Evolutionary conservation across 371 early-diverging fungal species (phyloP).

Genomic region (Haplosporangium sp.): DNA sequence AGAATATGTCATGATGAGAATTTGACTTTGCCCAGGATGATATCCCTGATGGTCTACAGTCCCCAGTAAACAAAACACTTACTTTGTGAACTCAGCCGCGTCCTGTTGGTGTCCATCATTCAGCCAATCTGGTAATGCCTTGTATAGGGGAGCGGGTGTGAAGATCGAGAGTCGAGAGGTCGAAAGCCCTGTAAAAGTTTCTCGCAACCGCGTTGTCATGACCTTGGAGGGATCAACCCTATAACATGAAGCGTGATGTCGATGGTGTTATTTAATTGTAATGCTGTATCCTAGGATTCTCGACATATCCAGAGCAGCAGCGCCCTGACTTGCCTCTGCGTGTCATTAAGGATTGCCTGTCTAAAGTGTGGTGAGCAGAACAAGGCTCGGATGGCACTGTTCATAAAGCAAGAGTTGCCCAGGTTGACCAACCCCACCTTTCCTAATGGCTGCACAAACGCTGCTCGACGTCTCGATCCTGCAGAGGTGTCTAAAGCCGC

Average conservation of each 20-base stretch:
- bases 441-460: conserved; percentile 30
- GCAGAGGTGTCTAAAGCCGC: conserved; percentile 24
- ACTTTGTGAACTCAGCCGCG: conserved; percentile 55
- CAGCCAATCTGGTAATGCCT: conserved; percentile 53
- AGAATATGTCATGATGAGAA: not conserved
- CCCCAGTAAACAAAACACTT: not conserved
- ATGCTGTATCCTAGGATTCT: not conserved
- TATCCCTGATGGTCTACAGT: too few species aligned
- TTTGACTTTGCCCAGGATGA: not conserved
- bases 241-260: not conserved
- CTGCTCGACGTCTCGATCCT: conserved; percentile 7
- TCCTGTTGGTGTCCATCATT: conserved; percentile 57
- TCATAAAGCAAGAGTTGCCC: conserved; percentile 58
- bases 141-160: conserved; percentile 35
- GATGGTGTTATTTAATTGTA: not conserved
- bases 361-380: conserved; percentile 30
- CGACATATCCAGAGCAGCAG: too few species aligned
- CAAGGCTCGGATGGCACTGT: conserved; percentile 52
- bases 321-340: conserved; percentile 14
- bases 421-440: conserved; percentile 55
- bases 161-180: conserved; percentile 36
- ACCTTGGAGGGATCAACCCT: conserved; percentile 24
- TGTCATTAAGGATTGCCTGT: conserved; percentile 27
- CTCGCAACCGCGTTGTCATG: conserved; percentile 29
- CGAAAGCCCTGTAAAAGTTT: conserved; percentile 24